phyloP scores from a whole-genome alignment of 2,329 filamentous ascomycete genomes.

The Aureobasidium namibiae region DNA sequence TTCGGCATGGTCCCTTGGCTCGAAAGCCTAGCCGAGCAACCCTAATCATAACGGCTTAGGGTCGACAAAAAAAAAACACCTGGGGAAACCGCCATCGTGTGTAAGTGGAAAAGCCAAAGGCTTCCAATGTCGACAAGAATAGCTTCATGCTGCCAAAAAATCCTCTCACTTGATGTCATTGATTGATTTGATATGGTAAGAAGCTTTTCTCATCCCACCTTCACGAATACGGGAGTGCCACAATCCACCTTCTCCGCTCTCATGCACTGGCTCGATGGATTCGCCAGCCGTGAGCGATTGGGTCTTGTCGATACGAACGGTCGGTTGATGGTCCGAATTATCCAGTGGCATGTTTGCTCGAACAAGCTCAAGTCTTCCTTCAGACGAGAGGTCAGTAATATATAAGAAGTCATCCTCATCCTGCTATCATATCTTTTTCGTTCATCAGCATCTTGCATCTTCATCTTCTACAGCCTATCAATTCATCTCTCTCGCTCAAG shows the following conservation, averaged over 20 bases:
- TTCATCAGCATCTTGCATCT: conserved; percentile 1
- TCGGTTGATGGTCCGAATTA: not conserved
- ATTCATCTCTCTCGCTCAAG: conserved; percentile 1
- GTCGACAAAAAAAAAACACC: not conserved
- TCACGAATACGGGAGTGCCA: not conserved
- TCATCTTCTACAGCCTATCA: not conserved
- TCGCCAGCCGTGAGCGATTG: not conserved
- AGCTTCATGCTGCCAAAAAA: not conserved
- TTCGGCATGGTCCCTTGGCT: not conserved
- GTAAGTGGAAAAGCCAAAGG: not conserved
- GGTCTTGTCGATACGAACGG: not conserved
- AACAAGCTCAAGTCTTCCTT: not conserved
- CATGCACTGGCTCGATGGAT: not conserved
- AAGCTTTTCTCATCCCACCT: not conserved
- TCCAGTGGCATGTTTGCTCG: not conserved
- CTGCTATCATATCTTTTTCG: not conserved
- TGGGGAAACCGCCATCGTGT: not conserved
- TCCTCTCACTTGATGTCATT: not conserved
- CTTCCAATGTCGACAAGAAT: not conserved
- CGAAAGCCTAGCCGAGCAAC: not conserved
- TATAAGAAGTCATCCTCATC: not conserved
- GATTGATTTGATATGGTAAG: not conserved
- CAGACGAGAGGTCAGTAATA: not conserved
- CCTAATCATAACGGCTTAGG: not conserved
- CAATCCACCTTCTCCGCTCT: conserved; percentile 3